Evolutionary conservation across 1,139 yeast genomes (phyloP).

Genomic region (Scheffersomyces stambukii): DNA sequence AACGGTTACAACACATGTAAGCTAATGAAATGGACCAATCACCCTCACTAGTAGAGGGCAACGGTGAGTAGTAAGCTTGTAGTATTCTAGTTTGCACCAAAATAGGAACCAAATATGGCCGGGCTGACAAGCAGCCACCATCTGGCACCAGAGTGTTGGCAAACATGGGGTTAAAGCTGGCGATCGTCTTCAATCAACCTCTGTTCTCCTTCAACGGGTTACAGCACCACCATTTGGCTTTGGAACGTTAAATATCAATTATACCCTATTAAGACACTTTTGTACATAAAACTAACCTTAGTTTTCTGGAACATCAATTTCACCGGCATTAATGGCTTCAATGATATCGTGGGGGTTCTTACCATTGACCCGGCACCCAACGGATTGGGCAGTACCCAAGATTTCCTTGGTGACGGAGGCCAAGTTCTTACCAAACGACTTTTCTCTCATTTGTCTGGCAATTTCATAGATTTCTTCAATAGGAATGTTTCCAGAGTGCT

Average conservation of each 20-base stretch:
- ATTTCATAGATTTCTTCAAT: slow-evolving; percentile 95
- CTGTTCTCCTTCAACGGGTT: slow-evolving; percentile 1
- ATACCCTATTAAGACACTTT: slow-evolving; percentile 16
- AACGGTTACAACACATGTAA: no score
- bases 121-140: slow-evolving; percentile 18
- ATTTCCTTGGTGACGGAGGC: slow-evolving; percentile 98
- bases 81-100: slow-evolving; percentile 91
- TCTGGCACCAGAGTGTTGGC: slow-evolving; percentile 96
- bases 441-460: slow-evolving; percentile 96
- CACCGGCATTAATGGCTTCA: slow-evolving; percentile 97
- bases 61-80: slow-evolving; percentile 72
- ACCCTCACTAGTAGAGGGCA: slow-evolving; percentile 36
- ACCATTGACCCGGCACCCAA: slow-evolving; percentile 98
- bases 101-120: slow-evolving; percentile 83
- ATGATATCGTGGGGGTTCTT: slow-evolving; percentile 99
- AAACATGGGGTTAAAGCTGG: slow-evolving; percentile 39
- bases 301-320: slow-evolving; percentile 92
- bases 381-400: slow-evolving; percentile 99
- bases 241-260: slow-evolving; percentile 13
- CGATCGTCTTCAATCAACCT: neutral
- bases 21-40: slow-evolving; percentile 67
- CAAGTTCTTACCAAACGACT: slow-evolving; percentile 97
- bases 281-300: slow-evolving; percentile 31
- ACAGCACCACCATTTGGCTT: slow-evolving; percentile 2
- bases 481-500: slow-evolving; percentile 99